Percentiles rank a stretch among this genome's conserved stretches.
These are phyloP conservation scores for Haplographium delicatum DNA, from an alignment of 495 filamentous ascomycete genomes.

Conservation along the genomic window DNA sequence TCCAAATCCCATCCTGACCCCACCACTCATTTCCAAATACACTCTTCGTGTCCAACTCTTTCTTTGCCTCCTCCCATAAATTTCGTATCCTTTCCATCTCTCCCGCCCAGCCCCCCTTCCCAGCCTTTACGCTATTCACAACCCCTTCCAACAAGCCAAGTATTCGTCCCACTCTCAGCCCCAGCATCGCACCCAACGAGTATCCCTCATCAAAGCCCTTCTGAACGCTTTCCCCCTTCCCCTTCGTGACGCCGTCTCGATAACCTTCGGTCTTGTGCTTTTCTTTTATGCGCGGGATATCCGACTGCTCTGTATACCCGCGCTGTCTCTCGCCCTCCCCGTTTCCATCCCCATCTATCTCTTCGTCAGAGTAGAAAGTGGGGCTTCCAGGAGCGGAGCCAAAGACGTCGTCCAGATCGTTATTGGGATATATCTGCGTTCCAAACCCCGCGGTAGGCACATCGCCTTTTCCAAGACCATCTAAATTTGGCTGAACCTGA, in stretches of 20 bases:
- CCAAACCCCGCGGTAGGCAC: neutral
- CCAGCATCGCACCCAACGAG: conserved; percentile 69
- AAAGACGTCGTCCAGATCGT: conserved; percentile 26
- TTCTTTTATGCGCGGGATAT: conserved; percentile 67
- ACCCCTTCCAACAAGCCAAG: conserved; percentile 70
- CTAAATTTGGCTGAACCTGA: neutral
- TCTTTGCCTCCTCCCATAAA: conserved; percentile 47
- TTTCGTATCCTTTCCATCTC: conserved; percentile 30
- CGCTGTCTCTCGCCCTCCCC: neutral
- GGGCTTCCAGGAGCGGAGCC: conserved; percentile 23
- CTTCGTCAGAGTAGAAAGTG: neutral
- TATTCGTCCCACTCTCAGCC: conserved; percentile 62
- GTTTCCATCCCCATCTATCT: neutral
- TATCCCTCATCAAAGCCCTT: conserved; percentile 87
- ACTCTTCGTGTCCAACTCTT: conserved; percentile 54
- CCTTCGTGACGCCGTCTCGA: conserved; percentile 72
- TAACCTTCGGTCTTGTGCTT: conserved; percentile 85
- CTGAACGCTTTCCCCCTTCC: conserved; percentile 68
- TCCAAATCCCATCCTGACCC: conserved; percentile 56
- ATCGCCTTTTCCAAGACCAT: neutral
- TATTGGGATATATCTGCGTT: conserved; percentile 6
- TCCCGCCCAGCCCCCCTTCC: conserved; percentile 23
- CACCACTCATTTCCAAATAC: conserved; percentile 62
- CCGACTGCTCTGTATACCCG: conserved; percentile 45
- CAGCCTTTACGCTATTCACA: conserved; percentile 21